These are phyloP conservation scores for Coemansia sp. DNA, from an alignment of 192 early-diverging fungal genomes.

Conservation along the genomic window DNA sequence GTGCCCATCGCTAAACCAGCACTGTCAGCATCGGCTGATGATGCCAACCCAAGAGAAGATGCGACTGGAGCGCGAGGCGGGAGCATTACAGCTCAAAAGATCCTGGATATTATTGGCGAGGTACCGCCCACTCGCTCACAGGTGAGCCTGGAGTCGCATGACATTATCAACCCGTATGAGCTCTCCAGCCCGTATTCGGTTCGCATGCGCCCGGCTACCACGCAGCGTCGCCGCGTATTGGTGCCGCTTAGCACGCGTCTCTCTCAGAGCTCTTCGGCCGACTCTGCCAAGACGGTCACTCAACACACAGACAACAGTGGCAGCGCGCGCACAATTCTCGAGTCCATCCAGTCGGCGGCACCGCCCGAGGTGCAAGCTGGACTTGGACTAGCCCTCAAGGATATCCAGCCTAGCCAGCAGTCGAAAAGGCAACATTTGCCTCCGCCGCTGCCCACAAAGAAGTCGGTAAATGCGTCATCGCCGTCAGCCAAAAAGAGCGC, in stretches of 20 bases:
- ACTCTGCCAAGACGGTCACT: slow-evolving; percentile 6
- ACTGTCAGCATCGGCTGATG: neutral
- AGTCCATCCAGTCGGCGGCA: slow-evolving; percentile 47
- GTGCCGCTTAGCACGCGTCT: slow-evolving; percentile 39
- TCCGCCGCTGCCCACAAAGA: slow-evolving; percentile 6
- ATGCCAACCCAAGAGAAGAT: neutral
- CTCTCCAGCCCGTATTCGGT: slow-evolving; percentile 38
- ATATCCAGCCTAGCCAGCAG: neutral
- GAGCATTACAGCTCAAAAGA: slow-evolving; percentile 51
- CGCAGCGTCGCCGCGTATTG: slow-evolving; percentile 43
- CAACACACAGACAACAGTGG: neutral
- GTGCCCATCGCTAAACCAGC: neutral
- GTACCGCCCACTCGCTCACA: slow-evolving; percentile 42
- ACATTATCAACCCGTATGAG: slow-evolving; percentile 45
- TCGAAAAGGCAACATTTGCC: neutral
- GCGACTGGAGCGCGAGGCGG: neutral
- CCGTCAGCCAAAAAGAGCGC: slow-evolving; percentile 1
- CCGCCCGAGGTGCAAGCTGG: slow-evolving; percentile 42
- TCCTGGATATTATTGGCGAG: slow-evolving; percentile 52
- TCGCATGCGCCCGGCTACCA: slow-evolving; percentile 32
- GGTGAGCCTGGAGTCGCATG: slow-evolving; percentile 14
- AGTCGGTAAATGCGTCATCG: neutral
- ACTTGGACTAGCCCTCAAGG: slow-evolving; percentile 7
- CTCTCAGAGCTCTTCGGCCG: slow-evolving; percentile 17
- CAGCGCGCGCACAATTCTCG: slow-evolving; percentile 19